Evolutionary conservation across 345 rosid species (phyloP).

Genomic region (Brassica nigra): DNA sequence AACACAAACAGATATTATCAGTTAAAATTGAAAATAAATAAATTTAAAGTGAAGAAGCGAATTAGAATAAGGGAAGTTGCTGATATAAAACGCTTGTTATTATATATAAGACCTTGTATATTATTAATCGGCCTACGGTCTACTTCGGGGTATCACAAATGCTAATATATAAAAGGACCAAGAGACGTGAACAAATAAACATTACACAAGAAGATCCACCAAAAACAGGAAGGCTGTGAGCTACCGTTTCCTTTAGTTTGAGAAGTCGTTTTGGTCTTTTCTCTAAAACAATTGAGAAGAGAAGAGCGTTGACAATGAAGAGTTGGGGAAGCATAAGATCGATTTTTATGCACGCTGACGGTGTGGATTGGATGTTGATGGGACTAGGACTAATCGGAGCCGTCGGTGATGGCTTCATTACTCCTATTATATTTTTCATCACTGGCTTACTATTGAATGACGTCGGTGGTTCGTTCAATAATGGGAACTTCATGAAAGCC

Average conservation of each 20-base stretch:
- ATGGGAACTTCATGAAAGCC: slow-evolving; percentile 36
- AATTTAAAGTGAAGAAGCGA: background rate
- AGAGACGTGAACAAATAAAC: background rate
- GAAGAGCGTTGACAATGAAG: slow-evolving; percentile 17
- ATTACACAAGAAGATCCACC: background rate
- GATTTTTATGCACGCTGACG: slow-evolving; percentile 68
- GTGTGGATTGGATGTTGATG: slow-evolving; percentile 60
- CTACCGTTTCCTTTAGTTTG: background rate
- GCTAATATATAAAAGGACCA: background rate
- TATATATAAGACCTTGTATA: background rate
- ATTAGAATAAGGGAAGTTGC: background rate
- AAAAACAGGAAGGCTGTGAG: background rate
- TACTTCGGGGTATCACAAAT: background rate
- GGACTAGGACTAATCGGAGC: slow-evolving; percentile 64
- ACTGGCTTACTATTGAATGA: slow-evolving; percentile 60
- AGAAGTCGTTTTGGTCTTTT: background rate
- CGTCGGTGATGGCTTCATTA: slow-evolving; percentile 60
- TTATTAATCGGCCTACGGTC: background rate
- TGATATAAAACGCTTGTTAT: background rate
- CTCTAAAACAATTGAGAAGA: slow-evolving; percentile 3
- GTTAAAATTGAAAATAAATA: background rate
- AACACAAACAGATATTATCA: background rate
- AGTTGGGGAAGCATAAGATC: slow-evolving; percentile 44
- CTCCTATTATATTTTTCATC: slow-evolving; percentile 48
- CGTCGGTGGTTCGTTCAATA: slow-evolving; percentile 42